These are phyloP conservation scores for Scheffersomyces lignosus DNA, from an alignment of 805 yeast species.

Conservation along the genomic window DNA sequence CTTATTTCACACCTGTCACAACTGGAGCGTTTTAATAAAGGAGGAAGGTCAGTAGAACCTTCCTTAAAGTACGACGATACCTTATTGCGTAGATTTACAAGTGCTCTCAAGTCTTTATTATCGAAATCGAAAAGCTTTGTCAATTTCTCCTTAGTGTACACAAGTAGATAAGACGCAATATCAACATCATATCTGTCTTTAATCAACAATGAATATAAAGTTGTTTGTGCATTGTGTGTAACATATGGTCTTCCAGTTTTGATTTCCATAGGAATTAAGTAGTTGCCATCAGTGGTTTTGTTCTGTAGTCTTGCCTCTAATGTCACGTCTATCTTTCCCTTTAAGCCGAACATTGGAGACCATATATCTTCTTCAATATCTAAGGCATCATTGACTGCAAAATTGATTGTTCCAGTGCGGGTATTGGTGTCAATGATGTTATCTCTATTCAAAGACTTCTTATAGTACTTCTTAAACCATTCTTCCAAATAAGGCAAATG, in stretches of 20 bases:
- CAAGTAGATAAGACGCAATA: constrained; percentile 62
- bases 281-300: constrained; percentile 36
- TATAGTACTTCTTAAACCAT: constrained; percentile 53
- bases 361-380: constrained; percentile 90
- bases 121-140: constrained; percentile 56
- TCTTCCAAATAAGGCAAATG: constrained; percentile 53
- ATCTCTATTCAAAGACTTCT: constrained; percentile 11
- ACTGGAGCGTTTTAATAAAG: constrained; percentile 46
- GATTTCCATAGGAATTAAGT: constrained; percentile 79
- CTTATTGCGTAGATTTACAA: constrained; percentile 71
- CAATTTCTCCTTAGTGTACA: constrained; percentile 65
- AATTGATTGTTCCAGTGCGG: constrained; percentile 3
- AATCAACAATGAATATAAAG: constrained; percentile 74
- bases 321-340: constrained; percentile 89
- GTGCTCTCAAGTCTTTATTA: constrained; percentile 58
- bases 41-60: constrained; percentile 53
- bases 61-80: constrained; percentile 60
- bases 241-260: constrained; percentile 76
- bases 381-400: constrained; percentile 55
- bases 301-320: constrained; percentile 55
- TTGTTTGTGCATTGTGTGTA: constrained; percentile 82
- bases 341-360: constrained; percentile 87
- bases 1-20: constrained; percentile 64
- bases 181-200: constrained; percentile 78
- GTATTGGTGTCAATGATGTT: constrained; percentile 8